phyloP scores from a whole-genome alignment of 164 flowering plant species.

The Tinospora cordifolia region DNA sequence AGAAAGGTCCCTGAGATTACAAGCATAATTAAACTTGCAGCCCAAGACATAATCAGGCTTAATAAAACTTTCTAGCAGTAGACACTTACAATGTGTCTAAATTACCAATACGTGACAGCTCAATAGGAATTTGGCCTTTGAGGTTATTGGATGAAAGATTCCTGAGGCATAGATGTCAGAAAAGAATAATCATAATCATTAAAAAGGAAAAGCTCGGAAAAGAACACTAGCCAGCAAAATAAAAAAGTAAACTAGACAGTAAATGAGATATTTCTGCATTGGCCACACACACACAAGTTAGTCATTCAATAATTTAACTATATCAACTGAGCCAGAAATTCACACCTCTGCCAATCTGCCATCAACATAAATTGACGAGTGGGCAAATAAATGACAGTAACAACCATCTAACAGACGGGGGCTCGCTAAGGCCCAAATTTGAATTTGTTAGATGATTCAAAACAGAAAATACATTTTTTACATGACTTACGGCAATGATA shows the following conservation, averaged over 20 bases:
- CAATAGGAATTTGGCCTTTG: slow-evolving; percentile 72
- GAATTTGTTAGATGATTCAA: neutral
- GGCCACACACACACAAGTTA: too few relatives aligned
- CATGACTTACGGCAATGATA: neutral
- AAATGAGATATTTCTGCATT: neutral
- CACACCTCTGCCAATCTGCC: neutral
- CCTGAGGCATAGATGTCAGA: slow-evolving; percentile 27
- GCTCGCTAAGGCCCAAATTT: neutral
- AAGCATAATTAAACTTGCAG: neutral
- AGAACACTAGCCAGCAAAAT: neutral
- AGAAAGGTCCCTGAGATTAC: slow-evolving; percentile 66
- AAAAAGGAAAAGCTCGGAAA: too few relatives aligned
- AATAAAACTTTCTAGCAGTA: neutral
- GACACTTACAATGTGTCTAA: slow-evolving; percentile 79
- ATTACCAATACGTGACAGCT: slow-evolving; percentile 82
- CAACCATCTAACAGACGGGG: neutral
- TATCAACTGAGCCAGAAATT: neutral
- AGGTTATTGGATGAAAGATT: slow-evolving; percentile 70
- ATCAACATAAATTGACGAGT: neutral
- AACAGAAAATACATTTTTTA: neutral
- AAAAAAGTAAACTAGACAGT: neutral
- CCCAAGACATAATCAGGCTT: neutral
- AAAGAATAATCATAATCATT: neutral
- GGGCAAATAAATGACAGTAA: neutral
- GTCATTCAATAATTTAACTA: too few relatives aligned